phyloP scores from a whole-genome alignment of 108 stramenopile species.

The Fistulifera pelliculosa region DNA sequence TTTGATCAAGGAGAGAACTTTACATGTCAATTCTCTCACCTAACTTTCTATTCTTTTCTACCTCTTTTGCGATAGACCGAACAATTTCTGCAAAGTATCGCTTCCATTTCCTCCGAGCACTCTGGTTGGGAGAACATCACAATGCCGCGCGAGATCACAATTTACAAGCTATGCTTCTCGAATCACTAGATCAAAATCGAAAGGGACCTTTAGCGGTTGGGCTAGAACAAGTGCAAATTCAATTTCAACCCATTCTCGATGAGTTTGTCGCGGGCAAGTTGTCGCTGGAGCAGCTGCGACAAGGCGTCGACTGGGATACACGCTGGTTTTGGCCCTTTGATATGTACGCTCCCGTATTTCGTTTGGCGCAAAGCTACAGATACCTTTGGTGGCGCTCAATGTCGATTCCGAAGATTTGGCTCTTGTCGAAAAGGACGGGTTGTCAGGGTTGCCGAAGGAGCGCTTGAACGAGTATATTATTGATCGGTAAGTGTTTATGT shows the following conservation, averaged over 20 bases:
- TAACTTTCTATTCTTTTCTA: too few relatives aligned
- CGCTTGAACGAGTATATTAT: slow-evolving; percentile 40
- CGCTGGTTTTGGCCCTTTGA: slow-evolving; percentile 76
- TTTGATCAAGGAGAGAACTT: too few relatives aligned
- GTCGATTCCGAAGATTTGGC: slow-evolving; percentile 66
- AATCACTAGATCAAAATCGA: slow-evolving; percentile 26
- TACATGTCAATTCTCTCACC: too few relatives aligned
- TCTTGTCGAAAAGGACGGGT: slow-evolving; percentile 48
- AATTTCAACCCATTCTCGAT: slow-evolving; percentile 61
- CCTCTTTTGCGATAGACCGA: too few relatives aligned
- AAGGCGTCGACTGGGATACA: slow-evolving; percentile 50
- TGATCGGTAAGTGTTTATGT: slow-evolving; percentile 32
- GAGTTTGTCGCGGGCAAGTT: slow-evolving; percentile 35
- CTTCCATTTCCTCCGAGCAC: slow-evolving; percentile 10
- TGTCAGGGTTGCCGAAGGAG: slow-evolving; percentile 29
- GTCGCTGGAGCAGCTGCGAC: slow-evolving; percentile 26
- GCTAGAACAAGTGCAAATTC: slow-evolving; percentile 60
- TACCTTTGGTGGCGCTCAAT: slow-evolving; percentile 59
- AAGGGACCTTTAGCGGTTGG: slow-evolving; percentile 47
- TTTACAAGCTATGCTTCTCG: slow-evolving; percentile 42
- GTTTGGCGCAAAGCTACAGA: slow-evolving; percentile 30
- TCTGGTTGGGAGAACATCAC: slow-evolving; percentile 73
- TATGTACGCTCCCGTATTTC: slow-evolving; percentile 43
- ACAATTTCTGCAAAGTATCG: neutral
- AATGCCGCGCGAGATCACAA: slow-evolving; percentile 51